A percentile compares a stretch with the other conserved stretches of the same genome.
Evolutionary conservation across 2,329 filamentous ascomycete genomes (phyloP).

Genomic region (Pseudocercospora pini-densiflorae): DNA sequence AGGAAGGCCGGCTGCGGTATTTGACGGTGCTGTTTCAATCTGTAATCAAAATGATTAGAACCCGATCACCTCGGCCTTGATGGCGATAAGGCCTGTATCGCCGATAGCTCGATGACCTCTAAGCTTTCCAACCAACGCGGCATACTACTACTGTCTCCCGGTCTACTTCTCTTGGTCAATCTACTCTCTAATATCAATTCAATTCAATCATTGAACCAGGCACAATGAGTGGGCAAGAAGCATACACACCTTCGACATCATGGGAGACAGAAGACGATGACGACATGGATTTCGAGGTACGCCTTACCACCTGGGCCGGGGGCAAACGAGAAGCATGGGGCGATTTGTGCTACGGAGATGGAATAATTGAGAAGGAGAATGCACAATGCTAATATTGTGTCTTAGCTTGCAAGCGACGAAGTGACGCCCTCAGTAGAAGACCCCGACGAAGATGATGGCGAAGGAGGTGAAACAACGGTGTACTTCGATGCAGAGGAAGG

Average conservation of each 20-base stretch:
- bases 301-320: background rate
- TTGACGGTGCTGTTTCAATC: background rate
- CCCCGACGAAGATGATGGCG: slow-evolving; percentile 47
- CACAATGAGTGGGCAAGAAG: slow-evolving; percentile 1
- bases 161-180: background rate
- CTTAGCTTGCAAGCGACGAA: slow-evolving; percentile 43
- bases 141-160: background rate
- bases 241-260: slow-evolving; percentile 9
- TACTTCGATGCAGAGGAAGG: slow-evolving; percentile 46
- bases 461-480: slow-evolving; percentile 46
- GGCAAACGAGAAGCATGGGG: background rate
- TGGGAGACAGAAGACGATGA: slow-evolving; percentile 46
- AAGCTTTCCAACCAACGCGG: background rate
- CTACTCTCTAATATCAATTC: background rate
- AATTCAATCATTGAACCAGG: background rate
- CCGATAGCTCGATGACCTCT: background rate
- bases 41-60: background rate
- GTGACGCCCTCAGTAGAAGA: slow-evolving; percentile 41
- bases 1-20: too few relatives aligned
- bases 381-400: slow-evolving; percentile 10
- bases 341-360: background rate
- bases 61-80: background rate
- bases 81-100: background rate
- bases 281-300: slow-evolving; percentile 56
- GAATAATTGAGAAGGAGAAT: background rate